Conservation (phyloP, 2,329 filamentous ascomycete species). For the Blastomyces percursus region DNA sequence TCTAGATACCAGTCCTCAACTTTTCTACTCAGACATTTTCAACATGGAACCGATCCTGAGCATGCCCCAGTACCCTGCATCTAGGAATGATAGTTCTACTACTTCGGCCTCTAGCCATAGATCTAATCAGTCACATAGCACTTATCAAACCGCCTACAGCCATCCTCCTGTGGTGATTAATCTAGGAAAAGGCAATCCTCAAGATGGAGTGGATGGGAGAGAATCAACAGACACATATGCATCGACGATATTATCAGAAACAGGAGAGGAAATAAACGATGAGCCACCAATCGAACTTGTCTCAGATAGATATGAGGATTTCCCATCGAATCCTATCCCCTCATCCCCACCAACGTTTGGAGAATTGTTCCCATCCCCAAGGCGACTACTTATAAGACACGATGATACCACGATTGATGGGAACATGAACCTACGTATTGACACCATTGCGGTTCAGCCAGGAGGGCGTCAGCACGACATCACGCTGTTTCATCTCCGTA, state of each 20-base stretch:
- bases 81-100: slow-evolving; percentile 7
- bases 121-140: slow-evolving; percentile 31
- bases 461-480: slow-evolving; percentile 51
- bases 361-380: slow-evolving; percentile 72
- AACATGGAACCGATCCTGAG: background rate
- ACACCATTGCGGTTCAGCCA: slow-evolving; percentile 53
- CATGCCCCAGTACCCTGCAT: background rate
- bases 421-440: slow-evolving; percentile 91
- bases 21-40: background rate
- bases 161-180: slow-evolving; percentile 21
- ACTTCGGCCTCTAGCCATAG: slow-evolving; percentile 28
- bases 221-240: slow-evolving; percentile 69
- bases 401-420: slow-evolving; percentile 84
- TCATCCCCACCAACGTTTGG: slow-evolving; percentile 75
- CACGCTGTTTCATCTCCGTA: slow-evolving; percentile 83
- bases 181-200: slow-evolving; percentile 12
- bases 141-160: slow-evolving; percentile 30
- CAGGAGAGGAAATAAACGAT: slow-evolving; percentile 34
- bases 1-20: background rate
- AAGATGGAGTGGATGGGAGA: slow-evolving; percentile 26
- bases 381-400: slow-evolving; percentile 71
- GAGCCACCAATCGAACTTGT: slow-evolving; percentile 43
- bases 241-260: slow-evolving; percentile 56
- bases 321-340: slow-evolving; percentile 56
- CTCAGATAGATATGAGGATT: slow-evolving; percentile 44